Base-by-base conservation (phyloP, 306 rosid genomes). In the Vigna hirtella region DNA sequence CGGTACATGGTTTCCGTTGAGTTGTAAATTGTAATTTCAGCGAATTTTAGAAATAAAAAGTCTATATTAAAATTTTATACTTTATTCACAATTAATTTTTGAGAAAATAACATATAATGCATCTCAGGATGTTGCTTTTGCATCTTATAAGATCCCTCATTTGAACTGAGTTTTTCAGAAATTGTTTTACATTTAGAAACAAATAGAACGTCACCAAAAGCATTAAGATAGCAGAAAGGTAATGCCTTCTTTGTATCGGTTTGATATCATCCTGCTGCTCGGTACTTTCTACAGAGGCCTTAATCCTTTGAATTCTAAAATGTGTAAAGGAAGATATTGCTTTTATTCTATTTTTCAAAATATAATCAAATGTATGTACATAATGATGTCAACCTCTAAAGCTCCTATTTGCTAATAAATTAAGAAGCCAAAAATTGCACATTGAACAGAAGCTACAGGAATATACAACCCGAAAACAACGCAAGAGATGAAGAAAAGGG, bases 341-440 rank as follows among this genome's bases (percentile, higher is more conserved):
- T 67, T 83, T 86, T 86, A 79, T 86, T 83, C 62, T 83, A 80
- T 67, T 82, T 86, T 48, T 62, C 53, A 64, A 52, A 61, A 72
- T 72, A 83, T 61, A 81, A 73, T 80, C 63, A 67, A 78, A 76
- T 79, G 84, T 66, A 68, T 83, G 80, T 83, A 83, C 86, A 85
- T 49, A 79, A 72, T 52, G 79, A 57, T 79, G 83, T 70, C 80
- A 76, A 72, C 52, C 59, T 77, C 65, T 58, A 52, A 26, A 81
- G 77, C 48, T 61, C 59, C 70, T 76, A 77, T 48, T 72, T 72
- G 62, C 72, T 72, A 63, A 73, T 76, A 83, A 76, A 76, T 79
- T 70, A 67, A 49, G 74, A 62, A 73, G 82, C 74, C 77, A 73
- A 62, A 77, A 80, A 77, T 57, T 80, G 61, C 43, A 77, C 55